These are phyloP conservation scores for Acarospora socialis DNA, from an alignment of 2,329 filamentous ascomycete genomes.

Conservation along the genomic window DNA sequence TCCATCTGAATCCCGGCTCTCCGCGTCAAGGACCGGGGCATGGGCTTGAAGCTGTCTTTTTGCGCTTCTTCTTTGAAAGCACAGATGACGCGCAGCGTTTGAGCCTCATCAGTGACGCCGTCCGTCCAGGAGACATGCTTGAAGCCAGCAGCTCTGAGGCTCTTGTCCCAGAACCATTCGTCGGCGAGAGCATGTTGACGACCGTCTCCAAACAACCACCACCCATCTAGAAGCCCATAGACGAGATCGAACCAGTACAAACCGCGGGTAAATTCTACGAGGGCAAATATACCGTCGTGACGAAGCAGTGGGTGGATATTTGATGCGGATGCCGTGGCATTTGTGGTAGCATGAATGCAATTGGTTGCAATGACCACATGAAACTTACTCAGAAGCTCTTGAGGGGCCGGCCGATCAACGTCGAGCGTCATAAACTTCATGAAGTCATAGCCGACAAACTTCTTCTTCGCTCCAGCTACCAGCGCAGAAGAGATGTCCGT, in stretches of 20 bases:
- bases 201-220: slow-evolving; percentile 19
- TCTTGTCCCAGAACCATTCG: slow-evolving; percentile 9
- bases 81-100: slow-evolving; percentile 11
- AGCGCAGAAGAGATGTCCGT: slow-evolving; percentile 28
- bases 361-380: slow-evolving; percentile 16
- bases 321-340: slow-evolving; percentile 5
- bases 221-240: slow-evolving; percentile 18
- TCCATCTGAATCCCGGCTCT: neutral
- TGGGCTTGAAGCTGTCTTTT: neutral
- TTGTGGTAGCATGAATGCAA: slow-evolving; percentile 16
- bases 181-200: slow-evolving; percentile 13
- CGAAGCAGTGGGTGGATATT: slow-evolving; percentile 9
- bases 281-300: slow-evolving; percentile 12
- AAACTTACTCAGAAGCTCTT: slow-evolving; percentile 8
- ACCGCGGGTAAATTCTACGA: slow-evolving; percentile 15
- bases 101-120: slow-evolving; percentile 13
- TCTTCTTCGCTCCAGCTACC: slow-evolving; percentile 14
- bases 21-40: neutral
- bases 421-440: slow-evolving; percentile 14
- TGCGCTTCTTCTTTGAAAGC: slow-evolving; percentile 2
- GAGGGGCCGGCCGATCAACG: slow-evolving; percentile 12
- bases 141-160: slow-evolving; percentile 12
- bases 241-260: slow-evolving; percentile 17
- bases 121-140: slow-evolving; percentile 16
- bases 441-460: slow-evolving; percentile 1